Evolutionary conservation across 768 basidiomycete genomes (phyloP), one percentile per base, ranked within the genome.

Genomic region (Amanita brunnescens): DNA sequence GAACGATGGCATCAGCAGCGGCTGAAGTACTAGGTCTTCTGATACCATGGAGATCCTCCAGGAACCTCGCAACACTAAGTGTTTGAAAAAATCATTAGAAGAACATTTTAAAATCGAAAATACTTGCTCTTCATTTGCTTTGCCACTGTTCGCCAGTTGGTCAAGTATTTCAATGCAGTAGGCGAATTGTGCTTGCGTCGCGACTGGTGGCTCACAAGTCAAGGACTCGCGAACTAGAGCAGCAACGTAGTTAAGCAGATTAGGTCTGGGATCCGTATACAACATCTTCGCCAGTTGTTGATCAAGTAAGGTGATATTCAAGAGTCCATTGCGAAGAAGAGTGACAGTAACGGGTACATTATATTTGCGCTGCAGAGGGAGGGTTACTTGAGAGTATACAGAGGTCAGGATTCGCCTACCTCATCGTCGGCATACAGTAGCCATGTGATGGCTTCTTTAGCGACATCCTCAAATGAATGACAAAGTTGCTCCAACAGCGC

Each of bases 361-460:
- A 69, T 89, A 87, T 70, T 99, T 99, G 59, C 96, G 91, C 91
- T 94, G 59, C 6, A 46, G 52, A 57, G 20, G 16, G 9, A 26
- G 7, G n/a, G 26, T 43, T 13, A 53, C 14, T 55, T 30, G 34
- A 16, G 13, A 55, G 49, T 38, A 41, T 57, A 49, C 1, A 54
- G 34, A 39, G 32, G 21, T 33, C 43, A 38, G 23, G 16, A 42
- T 57, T 14, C 5, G 71, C 81, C 51, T 51, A 93, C 92, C 72
- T 94, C 90, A 62, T 99, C 96, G 62, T 98, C 94, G 3, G 96
- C 90, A 62, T 92, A 96, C 40, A 97, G 70, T 43, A 99, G 72
- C 96, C 96, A 99, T 1, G 88, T 89, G 45, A 93, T 87, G 5
- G 95, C 96, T 68, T 99, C 96, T 66, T 93, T 93, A 14, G 87